A percentile compares a stretch with the other conserved stretches of the same genome.
Conservation (phyloP, 2,329 filamentous ascomycete species). For the Fusarium sp. region DNA sequence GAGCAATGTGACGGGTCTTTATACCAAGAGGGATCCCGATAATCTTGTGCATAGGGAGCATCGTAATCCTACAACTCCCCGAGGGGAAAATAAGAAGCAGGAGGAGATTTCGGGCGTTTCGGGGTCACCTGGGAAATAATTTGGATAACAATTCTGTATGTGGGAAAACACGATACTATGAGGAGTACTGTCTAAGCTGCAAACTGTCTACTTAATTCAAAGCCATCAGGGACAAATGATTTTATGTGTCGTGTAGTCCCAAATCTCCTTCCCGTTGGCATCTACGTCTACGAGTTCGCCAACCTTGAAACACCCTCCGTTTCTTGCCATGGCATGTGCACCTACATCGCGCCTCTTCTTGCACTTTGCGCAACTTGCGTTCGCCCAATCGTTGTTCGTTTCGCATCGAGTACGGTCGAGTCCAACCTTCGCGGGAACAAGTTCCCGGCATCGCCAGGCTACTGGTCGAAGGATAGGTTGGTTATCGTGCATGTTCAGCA, state of each 20-base stretch:
- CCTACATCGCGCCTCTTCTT: background rate
- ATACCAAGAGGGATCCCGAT: background rate
- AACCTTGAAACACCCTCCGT: background rate
- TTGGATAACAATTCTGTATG: too few species aligned
- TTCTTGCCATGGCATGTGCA: background rate
- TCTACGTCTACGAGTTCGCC: background rate
- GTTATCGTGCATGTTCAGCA: background rate
- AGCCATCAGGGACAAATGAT: too few species aligned
- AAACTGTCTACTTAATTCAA: background rate
- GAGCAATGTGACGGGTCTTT: background rate
- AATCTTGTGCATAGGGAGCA: background rate
- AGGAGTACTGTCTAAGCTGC: background rate
- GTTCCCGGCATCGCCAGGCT: background rate
- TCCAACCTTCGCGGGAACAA: background rate
- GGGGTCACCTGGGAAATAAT: background rate
- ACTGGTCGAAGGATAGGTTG: background rate
- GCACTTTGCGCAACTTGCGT: fast-evolving
- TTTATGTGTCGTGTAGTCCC: background rate
- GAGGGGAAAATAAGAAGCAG: background rate
- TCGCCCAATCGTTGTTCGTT: background rate
- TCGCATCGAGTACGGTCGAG: background rate
- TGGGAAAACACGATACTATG: too few species aligned
- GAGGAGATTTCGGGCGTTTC: background rate
- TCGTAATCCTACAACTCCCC: background rate
- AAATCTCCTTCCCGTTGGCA: background rate